A percentile compares a stretch with the other conserved stretches of the same genome.
phyloP scores from a whole-genome alignment of 441 rosid species.

The Gossypium trilobum region DNA sequence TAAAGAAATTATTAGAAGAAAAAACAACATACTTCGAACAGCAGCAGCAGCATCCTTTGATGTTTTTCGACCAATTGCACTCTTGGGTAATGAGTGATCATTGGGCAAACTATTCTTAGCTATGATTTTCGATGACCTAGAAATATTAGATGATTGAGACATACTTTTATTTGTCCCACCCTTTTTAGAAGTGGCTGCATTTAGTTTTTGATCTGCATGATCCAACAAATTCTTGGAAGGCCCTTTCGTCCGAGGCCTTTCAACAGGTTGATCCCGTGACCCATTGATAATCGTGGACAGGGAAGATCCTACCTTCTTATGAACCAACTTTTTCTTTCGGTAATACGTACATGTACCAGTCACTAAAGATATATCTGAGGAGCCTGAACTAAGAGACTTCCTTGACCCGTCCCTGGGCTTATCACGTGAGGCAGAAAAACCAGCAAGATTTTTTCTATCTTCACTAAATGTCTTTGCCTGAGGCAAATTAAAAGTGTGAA shows the following conservation, averaged over 20 bases:
- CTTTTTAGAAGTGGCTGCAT: constrained; percentile 30
- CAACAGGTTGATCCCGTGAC: constrained; percentile 22
- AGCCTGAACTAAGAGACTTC: constrained; percentile 15
- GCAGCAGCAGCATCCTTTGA: constrained; percentile 17
- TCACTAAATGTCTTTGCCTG: constrained; percentile 27
- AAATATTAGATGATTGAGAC: constrained; percentile 25
- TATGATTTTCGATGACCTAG: constrained; percentile 25
- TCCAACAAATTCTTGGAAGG: constrained; percentile 20
- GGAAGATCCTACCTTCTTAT: constrained; percentile 38
- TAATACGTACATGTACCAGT: constrained; percentile 41
- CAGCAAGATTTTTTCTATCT: constrained; percentile 14
- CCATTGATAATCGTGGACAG: constrained; percentile 24
- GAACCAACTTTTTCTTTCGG: constrained; percentile 41
- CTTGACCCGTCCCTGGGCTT: constrained; percentile 24
- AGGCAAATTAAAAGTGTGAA: constrained; percentile 14
- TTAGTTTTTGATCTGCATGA: constrained; percentile 16
- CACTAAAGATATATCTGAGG: constrained; percentile 22
- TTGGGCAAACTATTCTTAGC: constrained; percentile 21
- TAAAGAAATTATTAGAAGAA: not conserved
- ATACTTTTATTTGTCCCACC: constrained; percentile 23
- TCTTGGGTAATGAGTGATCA: constrained; percentile 27
- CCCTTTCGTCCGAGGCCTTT: constrained; percentile 33
- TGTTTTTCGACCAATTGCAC: constrained; percentile 24
- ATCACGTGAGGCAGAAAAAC: constrained; percentile 2
- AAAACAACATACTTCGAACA: constrained; percentile 34